Evolutionary conservation across 331 rosid species (phyloP), one percentile per base, ranked within the genome.

Genomic region (Spiraea crenata): DNA sequence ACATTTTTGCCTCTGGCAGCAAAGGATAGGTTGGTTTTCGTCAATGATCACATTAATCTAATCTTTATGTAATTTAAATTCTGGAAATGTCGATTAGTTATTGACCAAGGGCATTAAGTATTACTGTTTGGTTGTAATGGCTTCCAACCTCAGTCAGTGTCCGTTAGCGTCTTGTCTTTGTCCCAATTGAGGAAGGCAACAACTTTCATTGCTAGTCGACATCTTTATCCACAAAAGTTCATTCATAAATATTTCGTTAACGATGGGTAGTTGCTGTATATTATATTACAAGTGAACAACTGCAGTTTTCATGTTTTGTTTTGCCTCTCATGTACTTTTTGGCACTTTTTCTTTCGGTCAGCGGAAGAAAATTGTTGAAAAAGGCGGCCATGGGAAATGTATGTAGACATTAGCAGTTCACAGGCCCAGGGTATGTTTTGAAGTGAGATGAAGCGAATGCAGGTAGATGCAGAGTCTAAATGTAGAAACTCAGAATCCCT

Each of bases 21-120:
- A 61, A 38, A 60, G 34, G 47, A 38, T 4, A 15, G 66, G 66
- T 59, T 40, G 66, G 66, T n/a, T 39, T 61, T 61, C 9, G 16
- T 16, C 48, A n/a, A 1, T 40, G 25, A 37, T 12, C 35, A 59
- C 12, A 3, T 16, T 16, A 16, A 61, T 52, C 9, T 4, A 42
- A 6, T n/a, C 8, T 7, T 6, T 37, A 15, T 59, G 19, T 39
- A 59, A 15, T 15, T 60, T 9, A 39, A 39, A 38, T 16, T 5
- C 13, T 8, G 13, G 45, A 37, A 59, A 59, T 19, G 13, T 60
- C 13, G 3, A 60, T 60, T 60, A 60, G 25, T 60, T 45, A 60
- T 7, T 37, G 13, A 38, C 16, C 2, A 60, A 37, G n/a, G 5
- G 2, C 31, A 25, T 25, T 25, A 25, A 25, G 31, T 34, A 3